Evolutionary conservation across 768 basidiomycete species (phyloP).

Genomic region (Auriscalpium vulgare): DNA sequence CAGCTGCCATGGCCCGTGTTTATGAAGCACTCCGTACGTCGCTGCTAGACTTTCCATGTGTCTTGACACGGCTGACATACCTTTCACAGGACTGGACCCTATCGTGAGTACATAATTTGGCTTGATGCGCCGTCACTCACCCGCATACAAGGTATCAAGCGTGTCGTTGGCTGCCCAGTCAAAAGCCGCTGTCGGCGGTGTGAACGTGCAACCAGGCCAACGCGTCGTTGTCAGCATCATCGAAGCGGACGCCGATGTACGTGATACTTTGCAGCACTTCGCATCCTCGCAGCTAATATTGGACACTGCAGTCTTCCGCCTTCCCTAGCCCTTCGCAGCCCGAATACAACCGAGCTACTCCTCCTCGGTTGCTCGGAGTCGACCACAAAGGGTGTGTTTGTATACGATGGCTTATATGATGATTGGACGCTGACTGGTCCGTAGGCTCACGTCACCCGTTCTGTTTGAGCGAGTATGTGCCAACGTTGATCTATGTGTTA

Average conservation of each 20-base stretch:
- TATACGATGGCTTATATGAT: not conserved
- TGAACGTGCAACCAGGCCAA: slow-evolving; percentile 10
- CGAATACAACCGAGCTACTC: not conserved
- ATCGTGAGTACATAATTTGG: slow-evolving; percentile 3
- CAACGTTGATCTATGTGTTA: not conserved
- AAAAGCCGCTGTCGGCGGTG: slow-evolving; percentile 3
- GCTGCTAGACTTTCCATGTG: no score
- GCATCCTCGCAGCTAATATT: not conserved
- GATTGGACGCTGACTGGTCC: not conserved
- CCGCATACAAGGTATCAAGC: slow-evolving; percentile 6
- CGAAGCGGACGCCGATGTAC: slow-evolving; percentile 14
- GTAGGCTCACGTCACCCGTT: slow-evolving; percentile 5
- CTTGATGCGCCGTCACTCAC: no score
- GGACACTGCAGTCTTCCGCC: not conserved
- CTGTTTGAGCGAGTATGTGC: slow-evolving; percentile 9
- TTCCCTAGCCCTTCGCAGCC: not conserved
- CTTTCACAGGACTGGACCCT: slow-evolving; percentile 10
- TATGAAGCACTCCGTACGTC: slow-evolving; percentile 15
- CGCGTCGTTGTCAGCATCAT: slow-evolving; percentile 12
- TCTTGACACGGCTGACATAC: not conserved
- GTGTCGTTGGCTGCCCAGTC: slow-evolving; percentile 2
- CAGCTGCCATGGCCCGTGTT: slow-evolving; percentile 5
- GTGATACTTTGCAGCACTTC: not conserved
- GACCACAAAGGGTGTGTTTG: slow-evolving; percentile 8
- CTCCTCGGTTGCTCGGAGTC: slow-evolving; percentile 5